phyloP scores from a whole-genome alignment of 805 yeast genomes.

The Sungouiozyma intestinalis region DNA sequence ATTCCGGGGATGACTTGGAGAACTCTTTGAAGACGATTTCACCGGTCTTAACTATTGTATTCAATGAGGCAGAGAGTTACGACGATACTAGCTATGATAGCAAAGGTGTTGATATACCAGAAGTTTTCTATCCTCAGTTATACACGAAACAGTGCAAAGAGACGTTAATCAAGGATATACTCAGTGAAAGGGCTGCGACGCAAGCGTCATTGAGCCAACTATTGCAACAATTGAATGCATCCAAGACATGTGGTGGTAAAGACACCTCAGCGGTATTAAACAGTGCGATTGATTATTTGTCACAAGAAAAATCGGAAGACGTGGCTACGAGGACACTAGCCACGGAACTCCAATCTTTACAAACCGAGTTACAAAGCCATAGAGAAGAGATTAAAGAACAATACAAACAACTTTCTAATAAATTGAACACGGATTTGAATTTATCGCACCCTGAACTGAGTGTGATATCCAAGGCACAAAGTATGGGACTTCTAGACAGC shows the following conservation, averaged over 20 bases:
- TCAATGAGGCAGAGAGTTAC: constrained; percentile 24
- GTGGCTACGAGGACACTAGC: neutral
- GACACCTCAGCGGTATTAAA: constrained; percentile 21
- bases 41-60: constrained; percentile 23
- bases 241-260: constrained; percentile 26
- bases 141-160: constrained; percentile 22
- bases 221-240: constrained; percentile 14
- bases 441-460: constrained; percentile 20
- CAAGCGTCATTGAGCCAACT: constrained; percentile 11
- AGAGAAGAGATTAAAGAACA: constrained; percentile 12
- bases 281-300: constrained; percentile 20
- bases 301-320: constrained; percentile 7
- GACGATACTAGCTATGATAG: constrained; percentile 4
- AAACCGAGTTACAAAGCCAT: constrained; percentile 4
- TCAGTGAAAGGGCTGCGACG: constrained; percentile 15
- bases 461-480: constrained; percentile 17
- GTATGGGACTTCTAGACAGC: constrained; percentile 18
- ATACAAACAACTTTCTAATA: constrained; percentile 20
- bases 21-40: constrained; percentile 21
- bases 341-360: constrained; percentile 1
- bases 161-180: constrained; percentile 17
- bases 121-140: constrained; percentile 27
- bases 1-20: constrained; percentile 11
- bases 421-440: constrained; percentile 21
- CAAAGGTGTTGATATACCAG: constrained; percentile 24